These are phyloP conservation scores for Kalaharituber pfeilii DNA, from an alignment of 2,329 filamentous ascomycete species.

Conservation along the genomic window DNA sequence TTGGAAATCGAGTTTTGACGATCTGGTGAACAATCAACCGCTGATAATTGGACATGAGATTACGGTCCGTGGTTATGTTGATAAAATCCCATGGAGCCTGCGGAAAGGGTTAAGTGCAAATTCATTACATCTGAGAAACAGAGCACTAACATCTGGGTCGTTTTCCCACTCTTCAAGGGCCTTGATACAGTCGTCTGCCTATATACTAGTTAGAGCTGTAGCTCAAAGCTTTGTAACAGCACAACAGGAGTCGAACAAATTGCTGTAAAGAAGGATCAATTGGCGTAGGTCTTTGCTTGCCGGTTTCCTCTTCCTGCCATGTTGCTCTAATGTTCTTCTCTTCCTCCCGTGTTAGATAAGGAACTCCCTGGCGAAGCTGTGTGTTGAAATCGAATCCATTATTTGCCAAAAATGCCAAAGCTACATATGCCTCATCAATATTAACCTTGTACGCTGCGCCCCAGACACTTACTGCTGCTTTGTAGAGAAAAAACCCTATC, in stretches of 20 bases:
- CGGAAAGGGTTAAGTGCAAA: neutral
- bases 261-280: conserved; percentile 13
- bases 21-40: conserved; percentile 49
- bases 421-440: neutral
- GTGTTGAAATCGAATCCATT: conserved; percentile 21
- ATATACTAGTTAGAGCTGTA: too few relatives aligned
- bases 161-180: conserved; percentile 16
- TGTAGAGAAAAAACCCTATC: conserved; percentile 17
- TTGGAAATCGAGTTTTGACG: conserved; percentile 43
- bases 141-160: conserved; percentile 11
- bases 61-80: conserved; percentile 30
- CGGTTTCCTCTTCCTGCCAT: conserved; percentile 7
- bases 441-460: neutral
- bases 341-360: conserved; percentile 19
- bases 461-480: conserved; percentile 4
- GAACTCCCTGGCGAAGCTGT: conserved; percentile 13
- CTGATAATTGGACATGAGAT: conserved; percentile 40
- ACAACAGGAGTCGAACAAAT: conserved; percentile 15
- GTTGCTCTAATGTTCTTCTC: conserved; percentile 15
- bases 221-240: too few relatives aligned
- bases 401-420: conserved; percentile 14
- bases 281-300: conserved; percentile 9
- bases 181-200: conserved; percentile 13
- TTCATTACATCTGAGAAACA: neutral
- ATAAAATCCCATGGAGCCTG: conserved; percentile 26